Conservation (phyloP, 768 basidiomycete species). For the Phlebiopsis flavidoalba region DNA sequence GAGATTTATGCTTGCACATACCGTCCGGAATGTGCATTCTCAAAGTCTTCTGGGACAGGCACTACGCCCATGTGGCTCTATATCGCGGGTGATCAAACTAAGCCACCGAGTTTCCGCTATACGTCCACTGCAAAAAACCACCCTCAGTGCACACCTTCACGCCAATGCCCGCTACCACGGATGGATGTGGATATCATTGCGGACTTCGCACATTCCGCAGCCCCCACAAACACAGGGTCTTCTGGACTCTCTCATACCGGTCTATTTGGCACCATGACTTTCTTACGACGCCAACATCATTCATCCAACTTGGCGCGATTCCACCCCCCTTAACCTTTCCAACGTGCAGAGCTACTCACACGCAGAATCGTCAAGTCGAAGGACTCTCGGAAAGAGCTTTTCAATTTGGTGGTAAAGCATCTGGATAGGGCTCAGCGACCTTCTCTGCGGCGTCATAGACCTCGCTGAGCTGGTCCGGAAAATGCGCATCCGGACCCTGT, state of each 20-base stretch:
- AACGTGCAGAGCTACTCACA: slow-evolving; percentile 78
- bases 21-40: slow-evolving; percentile 37
- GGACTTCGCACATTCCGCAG: slow-evolving; percentile 67
- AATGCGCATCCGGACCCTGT: slow-evolving; percentile 75
- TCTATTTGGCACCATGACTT: slow-evolving; percentile 78
- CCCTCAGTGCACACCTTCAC: slow-evolving; percentile 34
- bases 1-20: slow-evolving; percentile 31
- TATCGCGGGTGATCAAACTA: slow-evolving; percentile 31
- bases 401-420: slow-evolving; percentile 88
- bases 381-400: slow-evolving; percentile 68
- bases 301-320: slow-evolving; percentile 69
- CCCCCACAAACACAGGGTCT: slow-evolving; percentile 27
- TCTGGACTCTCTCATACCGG: slow-evolving; percentile 59
- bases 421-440: slow-evolving; percentile 93
- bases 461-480: slow-evolving; percentile 91
- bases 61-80: slow-evolving; percentile 40
- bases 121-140: slow-evolving; percentile 32
- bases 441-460: slow-evolving; percentile 95
- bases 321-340: too few species aligned
- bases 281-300: slow-evolving; percentile 62
- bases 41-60: slow-evolving; percentile 27
- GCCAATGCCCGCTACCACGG: slow-evolving; percentile 58
- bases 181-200: slow-evolving; percentile 63
- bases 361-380: slow-evolving; percentile 74
- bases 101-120: slow-evolving; percentile 6